Conservation (phyloP, 805 yeast genomes). For the Diddensiella santjacobensis region DNA sequence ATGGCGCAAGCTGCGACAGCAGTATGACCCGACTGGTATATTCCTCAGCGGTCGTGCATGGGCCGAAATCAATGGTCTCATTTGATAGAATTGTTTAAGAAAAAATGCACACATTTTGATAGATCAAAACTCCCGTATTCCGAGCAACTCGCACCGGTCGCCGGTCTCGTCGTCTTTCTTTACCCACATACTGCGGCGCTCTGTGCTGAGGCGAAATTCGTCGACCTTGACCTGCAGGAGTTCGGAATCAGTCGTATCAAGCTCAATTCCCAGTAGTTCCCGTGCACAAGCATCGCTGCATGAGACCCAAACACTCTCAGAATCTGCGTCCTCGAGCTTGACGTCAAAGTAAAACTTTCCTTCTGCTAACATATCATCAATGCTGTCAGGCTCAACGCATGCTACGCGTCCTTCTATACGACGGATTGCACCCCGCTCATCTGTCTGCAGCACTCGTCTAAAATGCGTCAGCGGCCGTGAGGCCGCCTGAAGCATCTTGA, state of each 20-base stretch:
- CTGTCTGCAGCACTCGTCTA: background rate
- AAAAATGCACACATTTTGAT: background rate
- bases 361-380: background rate
- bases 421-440: background rate
- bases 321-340: background rate
- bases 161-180: too few relatives aligned
- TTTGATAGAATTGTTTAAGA: slow-evolving; percentile 1
- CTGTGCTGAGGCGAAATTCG: too few relatives aligned
- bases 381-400: background rate
- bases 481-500: background rate
- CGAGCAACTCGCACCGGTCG: too few relatives aligned
- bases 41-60: slow-evolving; percentile 75
- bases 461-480: background rate
- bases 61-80: slow-evolving; percentile 71
- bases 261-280: background rate
- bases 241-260: too few relatives aligned
- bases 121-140: background rate
- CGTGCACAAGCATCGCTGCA: background rate
- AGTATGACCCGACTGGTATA: slow-evolving; percentile 76
- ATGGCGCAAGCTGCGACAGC: slow-evolving; percentile 60
- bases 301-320: background rate
- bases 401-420: background rate
- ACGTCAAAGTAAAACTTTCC: background rate
- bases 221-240: too few relatives aligned
- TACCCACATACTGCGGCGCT: too few relatives aligned